Evolutionary conservation across 2,329 filamentous ascomycete species (phyloP), one percentile per base, ranked within the genome.

Genomic region (Truncatella angustata): DNA sequence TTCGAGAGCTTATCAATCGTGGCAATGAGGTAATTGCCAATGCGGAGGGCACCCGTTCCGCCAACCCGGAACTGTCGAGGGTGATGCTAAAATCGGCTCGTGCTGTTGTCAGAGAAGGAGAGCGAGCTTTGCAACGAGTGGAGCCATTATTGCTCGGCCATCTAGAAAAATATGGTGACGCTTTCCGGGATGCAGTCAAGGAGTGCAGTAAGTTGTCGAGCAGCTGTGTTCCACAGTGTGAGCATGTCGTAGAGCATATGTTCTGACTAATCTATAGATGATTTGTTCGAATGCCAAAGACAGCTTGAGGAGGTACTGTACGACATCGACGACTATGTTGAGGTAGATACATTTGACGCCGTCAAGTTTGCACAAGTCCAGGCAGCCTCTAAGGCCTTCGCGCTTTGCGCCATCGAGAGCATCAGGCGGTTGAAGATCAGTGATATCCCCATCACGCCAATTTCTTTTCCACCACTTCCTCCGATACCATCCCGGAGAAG

Each of bases 291-390:
- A 44, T 59, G 56, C 12, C 61, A 62, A 21, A 57, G 69, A 10
- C 52, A 57, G 14, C 58, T 75, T 4, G 72, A 74, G 45, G 69
- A 73, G 49, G 60, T 74, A 3, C 64, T 75, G 5, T 75, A 74
- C 57, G 72, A 75, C 52, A 68, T 76, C 39, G 73, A 76, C 36
- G 73, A 75, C 59, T 74, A 67, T 51, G 67, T 68, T 24, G 66
- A 72, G 23, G 55, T 63, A 5, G 68, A 69, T 42, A 63, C 68
- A 4, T 75, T 73, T 50, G 67, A 71, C 9, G 56, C 60, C 18
- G 57, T 60, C 23, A 69, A 63, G 51, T 75, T 72, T 49, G 53
- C 62, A 1, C 66, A 70, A 16, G 56, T 75, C 4, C 72, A 74
- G 49, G 60, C 69, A 0, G 70, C 72, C 0, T 70, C 71, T 2